A percentile compares a stretch with the other conserved stretches of the same genome.
Conservation (phyloP, 345 rosid genomes). For the Ailanthus altissimus region DNA sequence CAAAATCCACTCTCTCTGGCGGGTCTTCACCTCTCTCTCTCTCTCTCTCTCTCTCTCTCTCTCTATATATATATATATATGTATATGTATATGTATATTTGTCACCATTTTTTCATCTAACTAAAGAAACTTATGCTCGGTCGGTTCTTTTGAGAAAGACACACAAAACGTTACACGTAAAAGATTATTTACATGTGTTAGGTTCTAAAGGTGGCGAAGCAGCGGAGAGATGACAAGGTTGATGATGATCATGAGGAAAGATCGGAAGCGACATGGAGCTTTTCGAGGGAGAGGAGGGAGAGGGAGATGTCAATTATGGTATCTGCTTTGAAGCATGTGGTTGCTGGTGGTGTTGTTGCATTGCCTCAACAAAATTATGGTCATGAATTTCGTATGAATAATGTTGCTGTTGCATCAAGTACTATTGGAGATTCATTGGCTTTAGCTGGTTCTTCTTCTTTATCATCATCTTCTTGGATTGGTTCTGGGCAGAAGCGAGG, state of each 20-base stretch:
- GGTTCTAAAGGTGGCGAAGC: conserved; percentile 43
- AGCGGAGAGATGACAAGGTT: background rate
- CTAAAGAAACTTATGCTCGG: background rate
- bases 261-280: conserved; percentile 2
- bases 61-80: no score
- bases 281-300: conserved; percentile 44
- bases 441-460: background rate
- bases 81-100: no score
- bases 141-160: background rate
- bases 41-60: no score
- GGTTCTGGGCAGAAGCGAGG: conserved; percentile 40
- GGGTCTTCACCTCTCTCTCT: background rate
- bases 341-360: conserved; percentile 52
- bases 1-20: background rate
- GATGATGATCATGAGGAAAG: background rate
- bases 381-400: background rate
- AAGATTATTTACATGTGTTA: background rate
- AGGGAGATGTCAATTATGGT: conserved; percentile 78
- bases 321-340: conserved; percentile 68
- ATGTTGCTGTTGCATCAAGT: background rate
- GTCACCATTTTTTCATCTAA: background rate
- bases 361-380: conserved; percentile 10
- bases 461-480: conserved; percentile 23
- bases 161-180: background rate
- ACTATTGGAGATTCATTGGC: background rate